Evolutionary conservation across 345 rosid genomes (phyloP).

Genomic region (Euphorbia tirucalli): DNA sequence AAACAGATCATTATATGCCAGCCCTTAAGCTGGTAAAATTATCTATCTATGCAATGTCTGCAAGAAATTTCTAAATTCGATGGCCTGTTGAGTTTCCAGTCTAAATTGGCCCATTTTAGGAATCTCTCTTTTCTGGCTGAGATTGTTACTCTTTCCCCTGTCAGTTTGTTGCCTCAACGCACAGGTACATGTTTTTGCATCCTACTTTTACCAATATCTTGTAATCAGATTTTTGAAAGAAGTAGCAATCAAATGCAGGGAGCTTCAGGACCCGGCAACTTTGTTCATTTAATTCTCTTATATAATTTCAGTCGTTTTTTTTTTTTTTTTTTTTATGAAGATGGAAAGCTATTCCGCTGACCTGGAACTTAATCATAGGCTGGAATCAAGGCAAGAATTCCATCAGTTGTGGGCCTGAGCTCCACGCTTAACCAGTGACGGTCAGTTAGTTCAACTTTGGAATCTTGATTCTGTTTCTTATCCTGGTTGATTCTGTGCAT

Average conservation of each 20-base stretch:
- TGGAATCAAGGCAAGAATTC: neutral
- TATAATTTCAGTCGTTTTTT: neutral
- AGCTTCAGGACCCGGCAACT: neutral
- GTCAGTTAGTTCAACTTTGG: neutral
- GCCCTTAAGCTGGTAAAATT: too few relatives aligned
- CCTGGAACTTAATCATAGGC: neutral
- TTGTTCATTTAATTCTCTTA: neutral
- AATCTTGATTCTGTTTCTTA: neutral
- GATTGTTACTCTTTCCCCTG: neutral
- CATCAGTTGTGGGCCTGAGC: neutral
- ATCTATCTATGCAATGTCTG: too few relatives aligned
- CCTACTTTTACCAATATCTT: neutral
- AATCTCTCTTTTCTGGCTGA: neutral
- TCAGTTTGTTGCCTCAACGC: too few relatives aligned
- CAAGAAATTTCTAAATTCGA: too few relatives aligned
- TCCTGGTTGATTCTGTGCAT: conserved; percentile 4
- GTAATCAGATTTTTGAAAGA: neutral
- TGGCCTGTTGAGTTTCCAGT: conserved; percentile 2
- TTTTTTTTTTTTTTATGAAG: neutral
- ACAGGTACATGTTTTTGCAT: neutral
- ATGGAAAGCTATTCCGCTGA: neutral
- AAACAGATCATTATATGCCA: too few relatives aligned
- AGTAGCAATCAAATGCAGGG: neutral
- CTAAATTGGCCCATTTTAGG: neutral
- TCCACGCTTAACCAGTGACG: neutral